Conservation (phyloP, 129 eudicot genomes). For the Cynara cardunculus region DNA sequence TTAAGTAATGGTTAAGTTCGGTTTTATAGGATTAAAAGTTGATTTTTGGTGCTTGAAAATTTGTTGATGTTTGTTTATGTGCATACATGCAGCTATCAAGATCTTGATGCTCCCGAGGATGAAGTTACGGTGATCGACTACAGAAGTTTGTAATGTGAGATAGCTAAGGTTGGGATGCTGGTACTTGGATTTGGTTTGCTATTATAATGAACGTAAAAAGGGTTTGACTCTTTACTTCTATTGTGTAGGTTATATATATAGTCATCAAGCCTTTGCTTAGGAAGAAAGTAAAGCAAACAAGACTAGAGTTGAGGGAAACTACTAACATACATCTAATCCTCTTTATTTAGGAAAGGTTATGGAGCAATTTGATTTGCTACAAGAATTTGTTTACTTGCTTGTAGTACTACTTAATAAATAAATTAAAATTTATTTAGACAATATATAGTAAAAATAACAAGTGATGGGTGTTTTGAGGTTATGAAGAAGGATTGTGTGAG, state of each 20-base stretch:
- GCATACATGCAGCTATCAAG: constrained; percentile 69
- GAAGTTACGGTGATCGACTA: constrained; percentile 96
- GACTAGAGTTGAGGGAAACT: background rate
- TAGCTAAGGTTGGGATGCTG: background rate
- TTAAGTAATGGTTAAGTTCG: background rate
- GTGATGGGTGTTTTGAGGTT: too few species aligned
- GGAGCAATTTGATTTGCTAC: background rate
- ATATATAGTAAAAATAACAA: too few species aligned
- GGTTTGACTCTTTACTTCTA: background rate
- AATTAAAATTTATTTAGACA: background rate
- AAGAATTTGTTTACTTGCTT: background rate
- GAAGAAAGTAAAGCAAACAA: background rate
- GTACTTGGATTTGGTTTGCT: too few species aligned
- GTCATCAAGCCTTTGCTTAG: background rate
- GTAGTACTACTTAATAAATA: too few species aligned
- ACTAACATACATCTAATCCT: background rate
- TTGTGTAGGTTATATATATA: background rate
- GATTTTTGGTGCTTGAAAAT: background rate
- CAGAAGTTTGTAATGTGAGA: constrained; percentile 56
- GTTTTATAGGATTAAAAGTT: background rate
- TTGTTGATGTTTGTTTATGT: background rate
- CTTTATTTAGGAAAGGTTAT: background rate
- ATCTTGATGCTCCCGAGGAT: constrained; percentile 94
- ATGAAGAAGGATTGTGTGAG: too few species aligned
- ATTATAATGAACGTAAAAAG: too few species aligned